A percentile compares a stretch with the other conserved stretches of the same genome.
phyloP scores from a whole-genome alignment of 192 early-diverging fungal genomes.

The Backusella tuberculispora region DNA sequence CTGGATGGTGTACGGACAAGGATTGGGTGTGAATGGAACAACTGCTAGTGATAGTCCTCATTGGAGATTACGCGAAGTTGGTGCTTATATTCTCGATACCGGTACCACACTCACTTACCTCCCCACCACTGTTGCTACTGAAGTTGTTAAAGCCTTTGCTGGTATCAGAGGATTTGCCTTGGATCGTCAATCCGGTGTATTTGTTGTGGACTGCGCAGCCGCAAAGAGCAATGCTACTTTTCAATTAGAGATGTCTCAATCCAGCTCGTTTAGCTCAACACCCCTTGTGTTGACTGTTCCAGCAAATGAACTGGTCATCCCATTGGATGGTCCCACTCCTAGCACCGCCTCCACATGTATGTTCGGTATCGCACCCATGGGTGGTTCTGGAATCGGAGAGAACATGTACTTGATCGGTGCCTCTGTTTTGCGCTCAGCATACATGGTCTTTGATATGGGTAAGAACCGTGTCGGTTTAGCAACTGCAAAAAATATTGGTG shows the following conservation, averaged over 20 bases:
- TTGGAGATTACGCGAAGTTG: constrained; percentile 10
- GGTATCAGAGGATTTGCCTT: constrained; percentile 2
- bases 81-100: constrained; percentile 40
- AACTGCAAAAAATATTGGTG: constrained; percentile 26
- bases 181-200: constrained; percentile 31
- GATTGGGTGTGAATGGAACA: constrained; percentile 17
- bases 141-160: constrained; percentile 30
- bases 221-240: constrained; percentile 21
- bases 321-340: constrained; percentile 33
- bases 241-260: constrained; percentile 29
- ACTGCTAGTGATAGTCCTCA: neutral
- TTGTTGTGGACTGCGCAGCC: constrained; percentile 28
- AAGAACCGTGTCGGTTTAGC: constrained; percentile 41
- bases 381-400: neutral
- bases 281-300: constrained; percentile 35
- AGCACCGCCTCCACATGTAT: constrained; percentile 26
- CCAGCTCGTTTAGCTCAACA: neutral
- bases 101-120: constrained; percentile 42
- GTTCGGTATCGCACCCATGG: constrained; percentile 38
- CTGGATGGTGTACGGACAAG: constrained; percentile 45
- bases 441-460: constrained; percentile 45
- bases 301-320: constrained; percentile 32
- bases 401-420: constrained; percentile 44
- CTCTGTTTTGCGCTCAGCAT: constrained; percentile 38
- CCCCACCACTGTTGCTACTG: constrained; percentile 23